Percentiles rank a stretch among this genome's conserved stretches.
Conservation (phyloP, 164 flowering plant genomes). For the Nelumbo lutea region DNA sequence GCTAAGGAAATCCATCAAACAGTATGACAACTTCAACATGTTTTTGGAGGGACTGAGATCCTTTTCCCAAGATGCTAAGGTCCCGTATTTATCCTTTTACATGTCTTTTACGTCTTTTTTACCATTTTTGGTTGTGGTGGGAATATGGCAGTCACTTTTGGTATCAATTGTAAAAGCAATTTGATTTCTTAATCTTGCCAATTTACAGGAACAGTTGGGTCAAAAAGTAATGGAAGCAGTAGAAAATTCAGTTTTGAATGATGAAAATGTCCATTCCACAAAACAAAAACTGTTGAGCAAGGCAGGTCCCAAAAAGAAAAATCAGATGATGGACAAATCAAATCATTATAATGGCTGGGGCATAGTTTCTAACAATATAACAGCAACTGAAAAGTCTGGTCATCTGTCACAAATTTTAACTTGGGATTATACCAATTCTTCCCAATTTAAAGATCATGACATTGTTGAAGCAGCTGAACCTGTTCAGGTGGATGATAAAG, state of each 20-base stretch:
- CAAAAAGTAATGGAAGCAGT: slow-evolving; percentile 12
- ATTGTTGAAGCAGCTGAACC: slow-evolving; percentile 14
- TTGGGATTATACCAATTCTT: slow-evolving; percentile 16
- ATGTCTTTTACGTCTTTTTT: background rate
- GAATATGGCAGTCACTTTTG: background rate
- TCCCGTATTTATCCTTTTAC: slow-evolving; percentile 11
- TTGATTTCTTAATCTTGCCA: slow-evolving; percentile 1
- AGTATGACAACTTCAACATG: slow-evolving; percentile 52
- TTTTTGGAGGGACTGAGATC: slow-evolving; percentile 52
- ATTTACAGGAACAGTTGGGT: slow-evolving; percentile 45
- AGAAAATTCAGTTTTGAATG: slow-evolving; percentile 22
- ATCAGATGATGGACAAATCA: slow-evolving; percentile 16
- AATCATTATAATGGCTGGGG: slow-evolving; percentile 15
- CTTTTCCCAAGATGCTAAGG: slow-evolving; percentile 71
- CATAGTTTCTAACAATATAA: slow-evolving; percentile 11
- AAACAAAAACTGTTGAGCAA: slow-evolving; percentile 15
- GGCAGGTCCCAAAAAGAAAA: slow-evolving; percentile 23
- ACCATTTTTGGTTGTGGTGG: background rate
- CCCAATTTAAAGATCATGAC: slow-evolving; percentile 16
- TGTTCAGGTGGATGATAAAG: slow-evolving; percentile 21
- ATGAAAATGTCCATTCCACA: slow-evolving; percentile 17
- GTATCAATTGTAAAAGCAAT: background rate
- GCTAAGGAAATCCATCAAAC: slow-evolving; percentile 73
- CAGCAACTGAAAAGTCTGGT: slow-evolving; percentile 14
- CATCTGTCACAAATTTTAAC: slow-evolving; percentile 10